Conservation (phyloP, 768 basidiomycete species). For the Rhodotorula toruloides region DNA sequence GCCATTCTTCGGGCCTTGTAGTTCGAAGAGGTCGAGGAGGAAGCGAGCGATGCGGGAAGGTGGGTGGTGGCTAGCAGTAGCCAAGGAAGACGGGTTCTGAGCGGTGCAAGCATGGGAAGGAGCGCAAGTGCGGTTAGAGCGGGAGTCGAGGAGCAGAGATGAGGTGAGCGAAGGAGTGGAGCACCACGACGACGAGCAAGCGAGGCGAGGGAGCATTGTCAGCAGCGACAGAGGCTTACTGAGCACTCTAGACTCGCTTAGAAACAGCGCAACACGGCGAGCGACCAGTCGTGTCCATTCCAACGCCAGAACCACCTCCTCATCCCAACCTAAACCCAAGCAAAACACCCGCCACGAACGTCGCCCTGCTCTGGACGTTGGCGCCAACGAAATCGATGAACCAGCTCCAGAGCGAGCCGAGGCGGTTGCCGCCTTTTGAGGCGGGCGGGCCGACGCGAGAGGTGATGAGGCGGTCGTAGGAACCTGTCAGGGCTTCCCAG, state of each 20-base stretch:
- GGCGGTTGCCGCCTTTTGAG: constrained; percentile 58
- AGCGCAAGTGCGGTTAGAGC: too few species aligned
- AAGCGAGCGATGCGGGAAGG: background rate
- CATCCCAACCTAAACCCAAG: constrained; percentile 78
- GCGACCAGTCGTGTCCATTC: background rate
- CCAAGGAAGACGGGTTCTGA: too few species aligned
- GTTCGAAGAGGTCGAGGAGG: background rate
- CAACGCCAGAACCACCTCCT: background rate
- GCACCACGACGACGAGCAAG: too few species aligned
- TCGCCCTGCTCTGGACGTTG: constrained; percentile 84
- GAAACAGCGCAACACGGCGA: too few species aligned
- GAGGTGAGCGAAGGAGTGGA: too few species aligned
- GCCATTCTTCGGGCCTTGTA: background rate
- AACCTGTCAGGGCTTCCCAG: constrained; percentile 62
- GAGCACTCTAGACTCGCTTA: too few species aligned
- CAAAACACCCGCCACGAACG: constrained; percentile 75
- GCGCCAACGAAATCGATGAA: constrained; percentile 72
- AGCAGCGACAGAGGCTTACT: too few species aligned
- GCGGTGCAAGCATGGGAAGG: too few species aligned
- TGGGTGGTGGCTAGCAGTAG: background rate
- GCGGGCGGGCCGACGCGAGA: constrained; percentile 55
- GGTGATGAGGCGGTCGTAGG: constrained; percentile 73
- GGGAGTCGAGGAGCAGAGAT: too few species aligned
- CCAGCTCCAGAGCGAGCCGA: constrained; percentile 60
- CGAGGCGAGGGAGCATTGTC: too few species aligned